phyloP scores from a whole-genome alignment of 208 protist species.

The Blastocrithidia nonstop region DNA sequence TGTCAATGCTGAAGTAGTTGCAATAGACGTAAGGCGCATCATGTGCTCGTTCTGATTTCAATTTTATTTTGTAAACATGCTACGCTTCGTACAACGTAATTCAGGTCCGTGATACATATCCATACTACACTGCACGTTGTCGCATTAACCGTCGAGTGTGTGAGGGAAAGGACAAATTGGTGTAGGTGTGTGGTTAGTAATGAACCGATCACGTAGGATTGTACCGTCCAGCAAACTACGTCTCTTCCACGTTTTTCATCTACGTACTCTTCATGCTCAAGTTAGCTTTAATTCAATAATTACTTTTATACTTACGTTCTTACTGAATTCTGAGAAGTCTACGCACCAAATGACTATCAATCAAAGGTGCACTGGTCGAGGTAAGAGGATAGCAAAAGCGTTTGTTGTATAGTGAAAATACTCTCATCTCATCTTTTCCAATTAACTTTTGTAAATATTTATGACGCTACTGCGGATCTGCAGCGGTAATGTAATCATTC shows the following conservation, averaged over 20 bases:
- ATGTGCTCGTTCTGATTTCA: conserved; percentile 16
- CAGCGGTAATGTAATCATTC: neutral
- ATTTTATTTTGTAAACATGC: conserved; percentile 14
- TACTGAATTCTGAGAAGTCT: conserved; percentile 7
- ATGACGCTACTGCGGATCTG: no score
- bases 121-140: conserved; percentile 35
- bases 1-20: conserved; percentile 20
- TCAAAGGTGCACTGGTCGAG: conserved; percentile 5
- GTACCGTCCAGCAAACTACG: conserved; percentile 19
- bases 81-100: conserved; percentile 33
- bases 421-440: no score
- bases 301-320: conserved; percentile 10
- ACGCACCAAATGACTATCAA: conserved; percentile 1
- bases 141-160: conserved; percentile 23
- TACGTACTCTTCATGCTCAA: neutral
- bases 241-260: no score
- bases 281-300: conserved; percentile 32
- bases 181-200: conserved; percentile 47
- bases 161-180: conserved; percentile 20
- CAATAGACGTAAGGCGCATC: conserved; percentile 31
- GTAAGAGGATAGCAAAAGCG: neutral
- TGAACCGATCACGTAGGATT: conserved; percentile 46
- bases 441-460: no score
- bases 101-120: conserved; percentile 68
- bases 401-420: no score